phyloP scores from a whole-genome alignment of 805 yeast genomes.

The Yueomyces sp. region DNA sequence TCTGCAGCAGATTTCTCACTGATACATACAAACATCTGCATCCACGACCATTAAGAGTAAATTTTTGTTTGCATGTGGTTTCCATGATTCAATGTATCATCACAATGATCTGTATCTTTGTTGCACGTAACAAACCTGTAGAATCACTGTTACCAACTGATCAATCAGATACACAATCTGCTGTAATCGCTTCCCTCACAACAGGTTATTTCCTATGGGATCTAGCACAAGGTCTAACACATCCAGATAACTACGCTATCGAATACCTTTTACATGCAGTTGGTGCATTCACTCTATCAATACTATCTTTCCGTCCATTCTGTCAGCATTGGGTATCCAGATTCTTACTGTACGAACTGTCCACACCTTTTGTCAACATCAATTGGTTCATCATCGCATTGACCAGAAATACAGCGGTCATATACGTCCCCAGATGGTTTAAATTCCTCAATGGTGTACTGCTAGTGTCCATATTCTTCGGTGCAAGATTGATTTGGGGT shows the following conservation, averaged over 20 bases:
- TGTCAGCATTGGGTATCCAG: slow-evolving; percentile 70
- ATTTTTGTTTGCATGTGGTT: slow-evolving; percentile 82
- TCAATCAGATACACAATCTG: slow-evolving; percentile 64
- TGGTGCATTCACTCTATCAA: slow-evolving; percentile 65
- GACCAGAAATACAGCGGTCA: slow-evolving; percentile 1
- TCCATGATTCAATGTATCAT: slow-evolving; percentile 70
- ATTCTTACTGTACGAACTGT: slow-evolving; percentile 71
- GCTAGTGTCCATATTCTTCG: slow-evolving; percentile 58
- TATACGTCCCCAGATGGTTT: slow-evolving; percentile 34
- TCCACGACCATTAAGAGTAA: slow-evolving; percentile 35
- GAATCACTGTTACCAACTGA: slow-evolving; percentile 35
- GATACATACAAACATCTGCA: slow-evolving; percentile 35
- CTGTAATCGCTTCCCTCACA: slow-evolving; percentile 56
- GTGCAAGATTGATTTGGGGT: slow-evolving; percentile 79
- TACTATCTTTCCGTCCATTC: slow-evolving; percentile 51
- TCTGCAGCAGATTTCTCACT: slow-evolving; percentile 40
- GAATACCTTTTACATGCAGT: slow-evolving; percentile 74
- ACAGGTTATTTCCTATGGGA: slow-evolving; percentile 91
- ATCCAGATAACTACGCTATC: slow-evolving; percentile 56
- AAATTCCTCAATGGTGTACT: slow-evolving; percentile 58
- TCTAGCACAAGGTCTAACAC: slow-evolving; percentile 45
- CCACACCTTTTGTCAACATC: slow-evolving; percentile 86
- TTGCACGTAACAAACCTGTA: slow-evolving; percentile 43
- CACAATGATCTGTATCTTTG: slow-evolving; percentile 44
- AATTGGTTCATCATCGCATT: slow-evolving; percentile 46